Evolutionary conservation across 192 early-diverging fungal genomes (phyloP), one percentile per base, ranked within the genome.

Genomic region (Mortierella antarctica): DNA sequence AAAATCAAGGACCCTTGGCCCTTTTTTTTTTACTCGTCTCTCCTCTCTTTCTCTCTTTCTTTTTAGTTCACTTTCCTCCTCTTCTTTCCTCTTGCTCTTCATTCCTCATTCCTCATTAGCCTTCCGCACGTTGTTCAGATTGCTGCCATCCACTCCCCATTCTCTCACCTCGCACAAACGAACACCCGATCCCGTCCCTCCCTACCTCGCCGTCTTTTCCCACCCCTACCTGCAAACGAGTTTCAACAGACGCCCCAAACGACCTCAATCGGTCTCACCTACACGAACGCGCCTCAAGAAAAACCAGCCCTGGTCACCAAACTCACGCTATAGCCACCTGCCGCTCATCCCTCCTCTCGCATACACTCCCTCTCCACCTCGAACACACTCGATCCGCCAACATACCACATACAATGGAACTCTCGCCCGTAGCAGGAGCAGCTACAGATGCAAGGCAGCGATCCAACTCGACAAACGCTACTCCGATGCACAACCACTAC

Each of bases 341-440:
- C 23, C 18, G 5, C 15, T 48, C 58, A 41, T 57, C 15, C 45
- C 21, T 58, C 18, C 61, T 57, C 44, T 41, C 18, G 9, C 46
- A 17, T 44, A 39, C 62, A 13, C 23, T 57, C 62, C 14, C 31
- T 18, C 11, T 31, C n/a, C 44, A 2, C 2, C 40, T 50, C 23
- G 0, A 15, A 50, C 59, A 57, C 18, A 45, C 45, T 18, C 41
- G 18, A 31, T 18, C n/a, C 17, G 0, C 39, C 42, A n/a, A 45
- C 17, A 48, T 31, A 45, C 46, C 11, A 40, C 51, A 42, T 13
- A 18, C 21, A 46, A 78, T 80, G 70, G 77, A 80, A 65, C 57
- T 80, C 53, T 56, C 65, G 11, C 58, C 54, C 5, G 46, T 67
- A 8, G 62, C 77, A 64, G 18, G 44, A 11, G 40, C 39, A 14